Evolutionary conservation across 2,329 filamentous ascomycete genomes (phyloP).

Genomic region (Colletotrichum sp.): DNA sequence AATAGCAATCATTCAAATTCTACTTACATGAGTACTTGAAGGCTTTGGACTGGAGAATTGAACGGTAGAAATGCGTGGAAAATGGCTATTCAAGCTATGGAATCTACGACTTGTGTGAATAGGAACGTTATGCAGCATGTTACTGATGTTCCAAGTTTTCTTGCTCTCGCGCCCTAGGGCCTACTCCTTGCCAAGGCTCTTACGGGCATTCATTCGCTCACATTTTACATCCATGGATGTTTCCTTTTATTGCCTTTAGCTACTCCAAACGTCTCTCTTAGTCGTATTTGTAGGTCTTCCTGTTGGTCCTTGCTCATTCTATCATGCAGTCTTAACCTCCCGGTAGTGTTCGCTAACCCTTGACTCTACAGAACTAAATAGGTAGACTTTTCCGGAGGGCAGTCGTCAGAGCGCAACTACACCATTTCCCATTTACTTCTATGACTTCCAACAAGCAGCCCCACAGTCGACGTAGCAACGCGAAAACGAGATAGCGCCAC

Average conservation of each 20-base stretch:
- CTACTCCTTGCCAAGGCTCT: background rate
- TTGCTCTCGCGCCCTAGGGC: background rate
- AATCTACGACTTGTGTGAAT: background rate
- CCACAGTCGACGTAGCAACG: background rate
- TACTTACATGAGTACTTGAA: background rate
- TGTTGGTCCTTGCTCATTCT: background rate
- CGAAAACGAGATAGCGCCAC: background rate
- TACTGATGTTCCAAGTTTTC: background rate
- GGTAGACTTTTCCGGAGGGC: background rate
- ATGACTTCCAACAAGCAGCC: background rate
- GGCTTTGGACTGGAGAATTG: background rate
- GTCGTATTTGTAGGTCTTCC: fast-evolving
- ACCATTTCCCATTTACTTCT: background rate
- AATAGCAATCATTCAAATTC: fast-evolving
- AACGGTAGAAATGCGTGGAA: background rate
- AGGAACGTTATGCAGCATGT: background rate
- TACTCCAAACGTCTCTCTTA: background rate
- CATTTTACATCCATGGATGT: background rate
- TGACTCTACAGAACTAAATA: background rate
- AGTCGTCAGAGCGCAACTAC: background rate
- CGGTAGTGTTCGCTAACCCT: background rate
- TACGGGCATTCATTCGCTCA: background rate
- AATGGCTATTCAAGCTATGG: background rate
- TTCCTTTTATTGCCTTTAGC: background rate
- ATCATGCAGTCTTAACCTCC: background rate